Conservation (phyloP, 2,329 filamentous ascomycete genomes). For the Phialophora tarda region DNA sequence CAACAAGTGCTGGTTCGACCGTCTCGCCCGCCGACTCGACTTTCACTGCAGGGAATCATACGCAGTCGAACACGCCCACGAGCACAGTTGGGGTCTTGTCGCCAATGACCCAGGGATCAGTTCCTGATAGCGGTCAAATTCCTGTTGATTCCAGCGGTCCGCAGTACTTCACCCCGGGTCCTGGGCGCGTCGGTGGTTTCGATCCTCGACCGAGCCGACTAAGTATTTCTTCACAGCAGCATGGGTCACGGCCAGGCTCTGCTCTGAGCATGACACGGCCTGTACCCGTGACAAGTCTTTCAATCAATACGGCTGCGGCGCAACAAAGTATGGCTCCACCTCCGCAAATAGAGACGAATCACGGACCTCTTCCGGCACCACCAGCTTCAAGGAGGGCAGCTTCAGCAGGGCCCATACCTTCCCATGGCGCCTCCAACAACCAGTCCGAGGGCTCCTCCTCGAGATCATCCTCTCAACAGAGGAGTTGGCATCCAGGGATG, state of each 20-base stretch:
- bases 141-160: neutral
- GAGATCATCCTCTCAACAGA: constrained; percentile 42
- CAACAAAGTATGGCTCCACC: constrained; percentile 14
- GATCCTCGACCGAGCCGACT: constrained; percentile 17
- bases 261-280: constrained; percentile 22
- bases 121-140: constrained; percentile 18
- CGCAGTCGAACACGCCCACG: constrained; percentile 29
- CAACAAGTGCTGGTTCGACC: constrained; percentile 29
- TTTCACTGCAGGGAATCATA: constrained; percentile 24
- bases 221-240: constrained; percentile 19
- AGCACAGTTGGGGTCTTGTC: constrained; percentile 32
- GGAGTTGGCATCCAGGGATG: constrained; percentile 53
- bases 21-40: constrained; percentile 33
- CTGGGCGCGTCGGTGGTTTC: constrained; percentile 9
- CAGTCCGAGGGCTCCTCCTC: constrained; percentile 45
- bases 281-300: constrained; percentile 15
- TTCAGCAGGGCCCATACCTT: constrained; percentile 52
- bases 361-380: constrained; percentile 39
- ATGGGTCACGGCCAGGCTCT: constrained; percentile 17
- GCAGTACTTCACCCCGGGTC: constrained; percentile 10
- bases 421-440: constrained; percentile 44
- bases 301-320: constrained; percentile 31
- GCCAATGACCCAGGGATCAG: constrained; percentile 19
- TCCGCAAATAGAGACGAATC: constrained; percentile 4
- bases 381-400: constrained; percentile 52